Evolutionary conservation across 805 yeast species (phyloP), one percentile per base, ranked within the genome.

Genomic region (Lachancea mirantina): DNA sequence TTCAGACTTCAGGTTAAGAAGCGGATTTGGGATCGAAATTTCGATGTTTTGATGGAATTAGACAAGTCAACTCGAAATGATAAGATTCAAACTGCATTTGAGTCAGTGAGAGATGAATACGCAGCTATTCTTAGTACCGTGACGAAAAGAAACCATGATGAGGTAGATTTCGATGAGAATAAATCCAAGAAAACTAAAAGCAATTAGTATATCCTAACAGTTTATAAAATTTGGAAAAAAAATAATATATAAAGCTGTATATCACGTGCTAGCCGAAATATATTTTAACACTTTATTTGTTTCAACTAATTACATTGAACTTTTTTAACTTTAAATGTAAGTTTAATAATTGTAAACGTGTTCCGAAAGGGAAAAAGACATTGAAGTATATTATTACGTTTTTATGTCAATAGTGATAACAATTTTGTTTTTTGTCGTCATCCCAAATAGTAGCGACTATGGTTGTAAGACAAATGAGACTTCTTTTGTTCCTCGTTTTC

Each of bases 11-110:
- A 71, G 42, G 78, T 89, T 40, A 89, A 88, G 56, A 70, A 65
- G 47, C 68, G 98, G 38, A 59, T 92, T 16, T 89, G 68, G 50
- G 68, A 74, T 35, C 83, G 84, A 51, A 92, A 92, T 59, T 73
- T 67, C 46, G 96, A 88, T 36, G 87, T 85, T 0, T 64, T 92
- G 34, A 59, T 57, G 21, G 81, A 75, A 4, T 59, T 85, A 51
- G 85, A 79, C 26, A 65, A 60, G n/a, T 64, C 72, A 1, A 75
- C 76, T n/a, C 65, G 73, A 40, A 68, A 68, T 40, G 84, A 79
- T 46, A 83, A 83, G 46, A 64, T 85, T 23, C 84, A 83, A 32
- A 75, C 78, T 8, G 89, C 95, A 0, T 84, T 76, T 45, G 70
- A 70, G 40, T 61, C 77, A 19, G 61, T 88, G 32, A 76, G 73